Base-by-base conservation (phyloP, 1,139 yeast species). In the Blastobotrys capitulatus region DNA sequence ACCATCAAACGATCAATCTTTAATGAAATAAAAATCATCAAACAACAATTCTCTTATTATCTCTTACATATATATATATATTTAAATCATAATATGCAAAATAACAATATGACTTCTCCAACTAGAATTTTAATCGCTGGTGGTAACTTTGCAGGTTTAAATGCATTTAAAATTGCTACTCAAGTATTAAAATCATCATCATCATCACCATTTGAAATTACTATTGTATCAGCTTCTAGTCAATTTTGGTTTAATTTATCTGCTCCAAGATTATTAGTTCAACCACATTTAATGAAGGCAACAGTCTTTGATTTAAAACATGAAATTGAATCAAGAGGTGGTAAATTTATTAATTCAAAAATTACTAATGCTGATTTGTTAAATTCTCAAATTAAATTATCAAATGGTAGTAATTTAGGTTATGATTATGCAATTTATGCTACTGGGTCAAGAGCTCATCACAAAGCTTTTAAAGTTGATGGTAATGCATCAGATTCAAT, bases 351-450 rank as follows among this genome's bases (percentile, higher is more conserved):
- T 31, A 54, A 70, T 41, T 73, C 69, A 27, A 63, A 64, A 39
- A 65, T 69, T 31, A 64, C 68, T n/a, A 49, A 53, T 10, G 56
- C 57, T 25, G 57, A 59, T 43, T 43, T 55, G 46, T 62, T 59
- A 10, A 60, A 56, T 39, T 56, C 62, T 46, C 59, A 53, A 20
- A 53, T 60, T 32, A 55, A 63, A 48, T 56, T 65, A 46, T 69
- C 65, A n/a, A 58, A 68, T 34, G 58, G 65, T 50, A 15, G 8
- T 6, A 68, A 69, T 50, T 58, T 74, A 48, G 65, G 65, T 55
- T 87, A 86, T 67, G 95, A 86, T 66, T 83, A 83, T 67, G 74
- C 86, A 64, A 79, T 87, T 47, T 77, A 86, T 54, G 92, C 95
- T 40, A 89, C 87, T 44, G 96, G 96, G 62, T 90, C 95, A 44